Evolutionary conservation across 306 rosid genomes (phyloP).

Genomic region (Canavalia gladiata): DNA sequence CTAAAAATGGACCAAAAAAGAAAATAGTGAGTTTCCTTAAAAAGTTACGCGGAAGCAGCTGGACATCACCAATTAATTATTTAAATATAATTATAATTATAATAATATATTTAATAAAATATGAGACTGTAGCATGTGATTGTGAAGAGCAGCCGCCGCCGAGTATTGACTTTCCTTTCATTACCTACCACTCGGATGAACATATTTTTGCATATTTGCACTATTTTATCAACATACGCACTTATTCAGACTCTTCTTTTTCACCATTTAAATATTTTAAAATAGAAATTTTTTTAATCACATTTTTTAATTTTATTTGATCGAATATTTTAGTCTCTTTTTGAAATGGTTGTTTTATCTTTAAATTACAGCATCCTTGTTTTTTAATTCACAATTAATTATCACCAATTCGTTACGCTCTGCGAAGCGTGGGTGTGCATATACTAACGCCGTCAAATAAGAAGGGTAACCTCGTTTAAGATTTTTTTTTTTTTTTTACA

Average conservation of each 20-base stretch:
- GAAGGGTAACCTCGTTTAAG: background rate
- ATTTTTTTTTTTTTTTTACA: no score
- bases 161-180: background rate
- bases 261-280: background rate
- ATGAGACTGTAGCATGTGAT: background rate
- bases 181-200: background rate
- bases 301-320: background rate
- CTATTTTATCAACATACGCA: background rate
- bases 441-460: background rate
- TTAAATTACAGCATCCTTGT: background rate
- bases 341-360: background rate
- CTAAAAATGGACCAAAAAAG: background rate
- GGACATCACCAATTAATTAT: background rate
- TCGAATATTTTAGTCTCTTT: background rate
- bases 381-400: background rate
- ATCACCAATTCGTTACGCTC: background rate
- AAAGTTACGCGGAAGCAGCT: background rate
- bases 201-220: background rate
- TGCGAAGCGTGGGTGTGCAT: background rate
- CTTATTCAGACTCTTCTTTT: background rate
- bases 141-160: background rate
- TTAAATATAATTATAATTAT: background rate
- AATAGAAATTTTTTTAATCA: no score
- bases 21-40: background rate
- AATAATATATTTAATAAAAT: background rate